Evolutionary conservation across 768 basidiomycete genomes (phyloP), one percentile per base, ranked within the genome.

Genomic region (Scleroderma bovista): DNA sequence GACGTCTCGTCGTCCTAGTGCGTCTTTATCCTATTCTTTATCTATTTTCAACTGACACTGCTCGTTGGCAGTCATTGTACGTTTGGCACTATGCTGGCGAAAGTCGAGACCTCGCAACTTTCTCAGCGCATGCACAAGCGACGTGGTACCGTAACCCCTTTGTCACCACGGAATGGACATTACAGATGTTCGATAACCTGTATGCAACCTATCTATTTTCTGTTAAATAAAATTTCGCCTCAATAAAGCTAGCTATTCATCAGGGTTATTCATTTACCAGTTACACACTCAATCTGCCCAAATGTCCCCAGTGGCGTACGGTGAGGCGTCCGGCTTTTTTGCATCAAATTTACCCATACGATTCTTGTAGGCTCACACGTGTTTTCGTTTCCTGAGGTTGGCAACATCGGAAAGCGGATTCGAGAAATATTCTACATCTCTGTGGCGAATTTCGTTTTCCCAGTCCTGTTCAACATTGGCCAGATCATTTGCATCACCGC

Each of bases 381-480:
- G 34, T 20, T 15, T 11, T 29, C 41, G 41, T 15, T 43, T 26
- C 41, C 41, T n/a, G 20, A 26, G 26, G n/a, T 26, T 6, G 24
- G 24, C 24, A 26, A 44, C 32, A 43, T 64, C 24, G 49, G 61
- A 26, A 46, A 57, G 2, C 60, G 65, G 23, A 42, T 72, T 26
- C 63, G 57, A n/a, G 61, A 57, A 22, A 55, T 72, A 9, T 71
- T 72, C 55, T 61, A 60, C 33, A 69, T 74, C 48, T 65, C 70
- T 0, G 47, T 62, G 7, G 60, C 66, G 2, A 72, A 71, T 51
- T 72, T 72, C 56, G 61, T 72, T 32, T 66, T 72, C 52, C 72
- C 72, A 12, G 60, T 64, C 17, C 45, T 71, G 22, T 61, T 71
- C 19, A 64, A 61, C 55, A 53, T 72, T 36, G 63, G 58, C 13